A percentile compares a stretch with the other conserved stretches of the same genome.
Evolutionary conservation across 106 monocot species (phyloP).

Genomic region (Hemerocallis citrina): DNA sequence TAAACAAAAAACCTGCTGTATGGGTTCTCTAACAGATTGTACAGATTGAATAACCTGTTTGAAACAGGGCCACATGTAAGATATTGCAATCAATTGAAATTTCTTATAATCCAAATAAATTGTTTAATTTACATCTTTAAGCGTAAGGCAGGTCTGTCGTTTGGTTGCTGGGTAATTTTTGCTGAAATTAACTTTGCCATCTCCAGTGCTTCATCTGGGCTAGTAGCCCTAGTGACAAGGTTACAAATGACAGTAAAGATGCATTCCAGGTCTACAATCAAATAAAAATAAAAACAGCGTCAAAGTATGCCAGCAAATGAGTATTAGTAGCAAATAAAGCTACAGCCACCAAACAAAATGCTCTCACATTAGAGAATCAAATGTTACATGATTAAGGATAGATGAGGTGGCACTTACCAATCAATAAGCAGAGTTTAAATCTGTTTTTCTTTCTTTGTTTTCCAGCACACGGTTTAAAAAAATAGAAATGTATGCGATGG

Average conservation of each 20-base stretch:
- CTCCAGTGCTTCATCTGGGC: slow-evolving; percentile 73
- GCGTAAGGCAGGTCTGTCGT: slow-evolving; percentile 73
- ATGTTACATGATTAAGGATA: no score
- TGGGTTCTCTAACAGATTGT: slow-evolving; percentile 82
- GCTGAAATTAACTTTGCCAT: slow-evolving; percentile 79
- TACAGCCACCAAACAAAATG: no score
- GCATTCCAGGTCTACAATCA: slow-evolving; percentile 76
- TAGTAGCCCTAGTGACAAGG: slow-evolving; percentile 51
- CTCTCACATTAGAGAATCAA: no score
- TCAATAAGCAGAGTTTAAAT: no score
- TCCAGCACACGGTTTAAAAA: no score
- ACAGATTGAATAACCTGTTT: slow-evolving; percentile 80
- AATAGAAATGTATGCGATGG: no score
- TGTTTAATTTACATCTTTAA: slow-evolving; percentile 60
- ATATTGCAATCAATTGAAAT: background rate
- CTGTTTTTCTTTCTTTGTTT: no score
- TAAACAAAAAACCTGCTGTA: slow-evolving; percentile 79
- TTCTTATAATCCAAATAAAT: background rate
- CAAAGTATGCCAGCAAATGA: no score
- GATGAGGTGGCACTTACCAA: no score
- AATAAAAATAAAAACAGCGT: no score
- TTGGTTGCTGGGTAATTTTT: slow-evolving; percentile 71
- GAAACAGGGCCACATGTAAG: slow-evolving; percentile 12
- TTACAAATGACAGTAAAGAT: slow-evolving; percentile 79
- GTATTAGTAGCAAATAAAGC: no score